Evolutionary conservation across 2,329 filamentous ascomycete genomes (phyloP).

Genomic region (Colletotrichum limetticola): DNA sequence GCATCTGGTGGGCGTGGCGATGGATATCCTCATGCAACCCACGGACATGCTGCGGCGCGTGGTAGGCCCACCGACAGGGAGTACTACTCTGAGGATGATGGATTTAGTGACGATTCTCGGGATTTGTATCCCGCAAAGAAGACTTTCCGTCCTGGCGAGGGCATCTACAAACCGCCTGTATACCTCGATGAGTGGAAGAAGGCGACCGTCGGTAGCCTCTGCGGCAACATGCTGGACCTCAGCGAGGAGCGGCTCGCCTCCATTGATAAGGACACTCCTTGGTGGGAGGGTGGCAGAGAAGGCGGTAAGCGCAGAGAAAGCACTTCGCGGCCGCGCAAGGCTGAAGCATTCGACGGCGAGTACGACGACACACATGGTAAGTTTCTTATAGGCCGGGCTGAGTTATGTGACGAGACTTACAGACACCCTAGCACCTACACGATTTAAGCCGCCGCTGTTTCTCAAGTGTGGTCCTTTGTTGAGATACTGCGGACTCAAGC

Average conservation of each 20-base stretch:
- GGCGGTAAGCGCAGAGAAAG: slow-evolving; percentile 58
- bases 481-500: slow-evolving; percentile 86
- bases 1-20: slow-evolving; percentile 12
- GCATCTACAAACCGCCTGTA: slow-evolving; percentile 67
- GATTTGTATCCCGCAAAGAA: slow-evolving; percentile 11
- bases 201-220: slow-evolving; percentile 70
- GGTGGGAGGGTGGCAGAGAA: slow-evolving; percentile 85
- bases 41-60: slow-evolving; percentile 4
- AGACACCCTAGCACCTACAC: slow-evolving; percentile 63
- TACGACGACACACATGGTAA: slow-evolving; percentile 72
- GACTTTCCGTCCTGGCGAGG: slow-evolving; percentile 59
- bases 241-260: slow-evolving; percentile 48
- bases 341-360: slow-evolving; percentile 74
- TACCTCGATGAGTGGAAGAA: slow-evolving; percentile 81
- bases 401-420: background rate
- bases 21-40: background rate
- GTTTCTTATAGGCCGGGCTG: slow-evolving; percentile 32
- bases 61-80: slow-evolving; percentile 35
- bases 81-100: slow-evolving; percentile 39
- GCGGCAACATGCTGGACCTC: slow-evolving; percentile 69
- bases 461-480: slow-evolving; percentile 91
- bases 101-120: slow-evolving; percentile 38
- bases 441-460: slow-evolving; percentile 85
- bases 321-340: slow-evolving; percentile 62
- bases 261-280: slow-evolving; percentile 67